Evolutionary conservation across 192 early-diverging fungal species (phyloP).

Genomic region (Coemansia furcata): DNA sequence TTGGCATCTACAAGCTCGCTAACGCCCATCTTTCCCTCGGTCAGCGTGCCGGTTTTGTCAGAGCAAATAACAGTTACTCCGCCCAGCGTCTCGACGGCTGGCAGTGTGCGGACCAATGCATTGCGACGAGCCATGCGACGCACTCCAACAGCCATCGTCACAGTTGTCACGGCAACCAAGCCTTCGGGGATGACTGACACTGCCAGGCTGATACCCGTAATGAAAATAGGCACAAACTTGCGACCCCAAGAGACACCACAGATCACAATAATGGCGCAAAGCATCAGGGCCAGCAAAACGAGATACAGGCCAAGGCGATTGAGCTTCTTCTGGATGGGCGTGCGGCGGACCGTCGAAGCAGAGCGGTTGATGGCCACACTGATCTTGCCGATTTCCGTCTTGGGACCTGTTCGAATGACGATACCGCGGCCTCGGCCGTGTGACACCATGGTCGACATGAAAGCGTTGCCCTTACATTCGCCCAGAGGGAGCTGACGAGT

Average conservation of each 20-base stretch:
- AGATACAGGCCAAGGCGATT: slow-evolving; percentile 76
- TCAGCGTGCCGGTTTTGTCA: slow-evolving; percentile 96
- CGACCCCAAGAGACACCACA: slow-evolving; percentile 74
- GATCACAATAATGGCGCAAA: slow-evolving; percentile 81
- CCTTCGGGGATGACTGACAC: slow-evolving; percentile 98
- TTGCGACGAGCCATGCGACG: slow-evolving; percentile 83
- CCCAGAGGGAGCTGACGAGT: slow-evolving; percentile 64
- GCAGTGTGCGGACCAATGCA: slow-evolving; percentile 89
- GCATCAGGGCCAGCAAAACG: slow-evolving; percentile 76
- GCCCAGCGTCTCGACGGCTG: slow-evolving; percentile 93
- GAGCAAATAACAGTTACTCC: slow-evolving; percentile 97
- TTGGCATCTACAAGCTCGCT: slow-evolving; percentile 60
- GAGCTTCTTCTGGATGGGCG: slow-evolving; percentile 76
- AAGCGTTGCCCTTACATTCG: slow-evolving; percentile 95
- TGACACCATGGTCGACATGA: slow-evolving; percentile 93
- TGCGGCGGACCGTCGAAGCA: slow-evolving; percentile 53
- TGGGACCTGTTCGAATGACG: slow-evolving; percentile 83
- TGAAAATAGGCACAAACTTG: slow-evolving; percentile 67
- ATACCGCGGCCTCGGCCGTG: slow-evolving; percentile 89
- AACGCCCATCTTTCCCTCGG: slow-evolving; percentile 96
- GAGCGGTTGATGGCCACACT: slow-evolving; percentile 77
- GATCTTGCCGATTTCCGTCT: slow-evolving; percentile 95
- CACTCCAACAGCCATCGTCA: slow-evolving; percentile 98
- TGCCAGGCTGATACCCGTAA: slow-evolving; percentile 85
- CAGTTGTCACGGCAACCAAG: slow-evolving; percentile 94